Conservation (phyloP, 2,329 filamentous ascomycete species). For the Trichoderma atrobrunneum region DNA sequence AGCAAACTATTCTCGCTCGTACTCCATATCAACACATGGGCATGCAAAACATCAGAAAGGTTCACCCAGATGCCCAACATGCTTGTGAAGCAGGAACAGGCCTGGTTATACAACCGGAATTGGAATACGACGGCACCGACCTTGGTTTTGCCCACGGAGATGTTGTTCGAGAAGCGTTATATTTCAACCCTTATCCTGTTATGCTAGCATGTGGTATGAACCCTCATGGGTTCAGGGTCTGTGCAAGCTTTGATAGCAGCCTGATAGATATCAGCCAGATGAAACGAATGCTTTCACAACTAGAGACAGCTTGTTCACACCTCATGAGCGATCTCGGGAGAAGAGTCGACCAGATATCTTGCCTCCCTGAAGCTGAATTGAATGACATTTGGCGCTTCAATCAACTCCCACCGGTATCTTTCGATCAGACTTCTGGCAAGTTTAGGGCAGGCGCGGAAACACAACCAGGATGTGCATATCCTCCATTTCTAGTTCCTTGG, state of each 20-base stretch:
- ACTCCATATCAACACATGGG: constrained; percentile 23
- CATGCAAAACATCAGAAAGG: constrained; percentile 23
- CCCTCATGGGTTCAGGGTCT: neutral
- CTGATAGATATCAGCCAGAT: neutral
- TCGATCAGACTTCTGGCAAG: neutral
- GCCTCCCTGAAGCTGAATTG: neutral
- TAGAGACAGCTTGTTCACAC: neutral
- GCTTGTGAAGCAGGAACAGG: constrained; percentile 18
- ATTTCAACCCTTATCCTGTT: constrained; percentile 3
- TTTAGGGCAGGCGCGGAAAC: neutral
- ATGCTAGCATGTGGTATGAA: neutral
- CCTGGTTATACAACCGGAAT: constrained; percentile 16
- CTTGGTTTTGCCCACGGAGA: neutral
- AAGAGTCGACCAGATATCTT: neutral
- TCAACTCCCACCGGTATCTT: neutral
- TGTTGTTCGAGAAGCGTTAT: neutral
- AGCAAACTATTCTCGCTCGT: constrained; percentile 26
- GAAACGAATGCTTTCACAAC: neutral
- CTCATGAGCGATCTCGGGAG: neutral
- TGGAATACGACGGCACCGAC: neutral
- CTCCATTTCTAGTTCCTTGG: neutral
- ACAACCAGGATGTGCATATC: neutral
- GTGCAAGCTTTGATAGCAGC: neutral
- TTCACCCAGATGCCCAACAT: constrained; percentile 13
- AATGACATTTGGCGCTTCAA: neutral